Base-by-base conservation (phyloP, 1,284 basidiomycete species). In the Sporisorium exsertum region DNA sequence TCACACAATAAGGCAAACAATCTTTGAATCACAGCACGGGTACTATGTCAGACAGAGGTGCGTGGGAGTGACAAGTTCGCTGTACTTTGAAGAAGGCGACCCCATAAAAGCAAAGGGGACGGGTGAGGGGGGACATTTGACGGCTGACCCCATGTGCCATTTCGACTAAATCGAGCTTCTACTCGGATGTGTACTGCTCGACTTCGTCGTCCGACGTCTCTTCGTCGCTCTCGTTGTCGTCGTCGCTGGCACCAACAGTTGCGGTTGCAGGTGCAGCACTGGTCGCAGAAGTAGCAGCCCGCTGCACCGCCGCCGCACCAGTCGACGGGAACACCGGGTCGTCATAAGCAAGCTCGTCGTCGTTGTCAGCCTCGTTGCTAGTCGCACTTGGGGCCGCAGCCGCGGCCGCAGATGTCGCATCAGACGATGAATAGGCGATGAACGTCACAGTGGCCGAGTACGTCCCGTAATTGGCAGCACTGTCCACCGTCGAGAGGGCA, bases 261-360 rank as follows among this genome's bases (percentile, higher is more conserved):
- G 55, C 50, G 9, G 26, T 32, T 50, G 27, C 49, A 20, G 9
- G 1, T 18, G n/a, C 45, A 35, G 52, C 29, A 29, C 22, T 37
- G 26, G 35, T 22, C 18, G 59, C 46, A 24, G 24, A 16, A 27
- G 32, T 12, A 18, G 45, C 16, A 33, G 46, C 35, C 20, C 35
- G 13, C 35, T 40, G 24, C 16, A 33, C 26, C 16, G 46, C 53
- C 22, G 22, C 54, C 10, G 37, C 46, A 26, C 46, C 27, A 6
- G 53, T 22, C 26, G 60, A 24, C 7, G 64, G 64, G 22, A 60
- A 66, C 29, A 66, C 53, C 3, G 57, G 58, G 18, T 60, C 26
- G 6, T 40, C 57, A 18, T 65, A 65, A 29, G 63, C 56, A 42
- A 51, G 56, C 45, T 65, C 56, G 27, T 54, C 58, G 22, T 45